Base-by-base conservation (phyloP, 306 rosid genomes). In the Rosa persica region DNA sequence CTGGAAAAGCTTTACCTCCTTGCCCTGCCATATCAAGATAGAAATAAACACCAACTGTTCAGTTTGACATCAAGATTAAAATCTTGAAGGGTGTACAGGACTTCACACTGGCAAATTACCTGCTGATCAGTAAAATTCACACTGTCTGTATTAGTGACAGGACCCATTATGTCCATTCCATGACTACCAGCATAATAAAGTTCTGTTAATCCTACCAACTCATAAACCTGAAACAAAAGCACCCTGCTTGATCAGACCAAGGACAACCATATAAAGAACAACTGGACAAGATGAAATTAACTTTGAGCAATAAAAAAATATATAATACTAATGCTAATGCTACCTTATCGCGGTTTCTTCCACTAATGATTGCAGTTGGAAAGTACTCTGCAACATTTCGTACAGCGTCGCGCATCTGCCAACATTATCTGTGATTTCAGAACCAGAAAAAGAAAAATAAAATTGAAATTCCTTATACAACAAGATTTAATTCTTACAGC, bases 101-200 rank as follows among this genome's bases (percentile, higher is more conserved):
- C 39, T 70, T 13, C 36, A 46, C 12, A 71, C 67, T 81, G 11
- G 5, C 9, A 52, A 27, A 70, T 72, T 76, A 91, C 97, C 92
- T 81, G 77, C 44, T 78, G 82, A 80, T 87, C 90, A 80, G 78
- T 82, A 78, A 90, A 89, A 60, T 84, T 86, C 20, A 78, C 80
- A 87, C 88, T 79, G 76, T 85, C 52, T 55, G 83, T 51, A 39
- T 80, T 82, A 81, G 81, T 72, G 51, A 78, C 79, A 80, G 97
- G 91, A 48, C 97, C 93, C 78, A 87, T 81, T 72, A 94, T 94
- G 83, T 94, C 98, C 98, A 94, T 94, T 67, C 98, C 98, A 84
- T 92, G 98, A 84, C 98, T 94, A 76, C 97, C 97, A 48, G 98
- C 97, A 58, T 94, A 94, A 88, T 89, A 89, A n/a, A 94, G 95